phyloP scores from a whole-genome alignment of 1,284 basidiomycete species.

The Rhodofomes roseus region DNA sequence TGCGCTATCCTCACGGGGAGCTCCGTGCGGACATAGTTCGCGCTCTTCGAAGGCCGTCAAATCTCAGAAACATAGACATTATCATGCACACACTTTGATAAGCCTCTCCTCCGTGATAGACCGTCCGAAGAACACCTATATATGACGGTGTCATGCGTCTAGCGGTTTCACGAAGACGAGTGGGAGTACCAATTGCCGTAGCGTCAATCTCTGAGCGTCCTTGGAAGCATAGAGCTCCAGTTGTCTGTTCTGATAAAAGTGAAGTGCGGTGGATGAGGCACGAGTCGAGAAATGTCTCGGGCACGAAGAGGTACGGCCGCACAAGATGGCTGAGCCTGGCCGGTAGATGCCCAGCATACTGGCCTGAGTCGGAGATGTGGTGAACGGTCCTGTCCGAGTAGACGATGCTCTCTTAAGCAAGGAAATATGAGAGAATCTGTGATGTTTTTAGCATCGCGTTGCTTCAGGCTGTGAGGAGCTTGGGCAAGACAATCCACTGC shows the following conservation, averaged over 20 bases:
- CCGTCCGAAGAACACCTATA: slow-evolving; percentile 66
- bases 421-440: not conserved
- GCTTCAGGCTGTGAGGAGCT: not conserved
- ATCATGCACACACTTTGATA: slow-evolving; percentile 49
- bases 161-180: slow-evolving; percentile 3
- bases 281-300: slow-evolving; percentile 1
- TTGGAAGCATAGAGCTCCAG: slow-evolving; percentile 80
- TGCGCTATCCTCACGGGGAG: slow-evolving; percentile 87
- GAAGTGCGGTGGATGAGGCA: slow-evolving; percentile 28
- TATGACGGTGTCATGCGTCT: not conserved
- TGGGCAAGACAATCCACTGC: not conserved
- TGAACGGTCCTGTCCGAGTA: not conserved
- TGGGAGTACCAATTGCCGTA: slow-evolving; percentile 72
- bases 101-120: slow-evolving; percentile 73
- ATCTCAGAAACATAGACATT: not conserved
- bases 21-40: slow-evolving; percentile 88
- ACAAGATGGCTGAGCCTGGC: not conserved
- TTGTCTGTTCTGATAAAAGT: slow-evolving; percentile 86
- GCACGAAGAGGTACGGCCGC: not conserved
- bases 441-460: not conserved
- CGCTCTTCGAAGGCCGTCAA: slow-evolving; percentile 47
- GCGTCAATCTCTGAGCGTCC: slow-evolving; percentile 69
- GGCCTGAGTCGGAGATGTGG: not conserved
- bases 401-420: not conserved
- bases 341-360: not conserved